Base-by-base conservation (phyloP, 192 early-diverging fungal species). In the Pilaira anomala region DNA sequence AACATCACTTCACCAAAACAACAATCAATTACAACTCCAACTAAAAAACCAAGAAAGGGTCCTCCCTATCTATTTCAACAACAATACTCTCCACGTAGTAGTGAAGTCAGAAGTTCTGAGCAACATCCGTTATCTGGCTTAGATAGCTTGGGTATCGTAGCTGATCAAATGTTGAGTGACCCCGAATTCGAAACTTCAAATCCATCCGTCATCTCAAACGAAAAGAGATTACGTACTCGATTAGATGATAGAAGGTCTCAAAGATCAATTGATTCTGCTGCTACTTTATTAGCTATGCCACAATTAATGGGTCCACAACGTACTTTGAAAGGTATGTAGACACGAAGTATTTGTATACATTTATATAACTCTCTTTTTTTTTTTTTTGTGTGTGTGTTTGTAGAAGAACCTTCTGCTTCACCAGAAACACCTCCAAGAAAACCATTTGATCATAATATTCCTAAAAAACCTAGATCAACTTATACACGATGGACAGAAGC, bases 141-240 rank as follows among this genome's bases (percentile, higher is more conserved):
- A 7, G 74, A 76, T 26, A 71, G 65, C 40, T 42, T 76, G 3
- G 74, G 67, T 14, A 67, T 76, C 7, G 49, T 76, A 0, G 74
- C 74, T 18, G 68, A 76, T 19, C 74, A 76, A 51, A 71, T 76
- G 74, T 59, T 76, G 1, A 76, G 49, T 48, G 68, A 75, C 29
- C 67, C 64, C 16, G 71, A 73, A 42, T 67, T 63, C 18, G 45
- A 62, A 24, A 45, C 33, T 11, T 62, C 46, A 3, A 40, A 14
- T n/a, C 13, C 36, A 12, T 39, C 9, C 18, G 16, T 14, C 12
- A 14, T 36, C 18, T 11, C 49, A 12, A 52, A 51, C 3, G 61
- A 63, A n/a, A 33, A 40, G n/a, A 24, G 48, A 7, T 30, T 50
- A 7, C 26, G 48, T 13, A 29, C 29, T 29, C n/a, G 39, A 18